Evolutionary conservation across 108 stramenopile species (phyloP), one percentile per base, ranked within the genome.

Genomic region (Conticribra guillardii): DNA sequence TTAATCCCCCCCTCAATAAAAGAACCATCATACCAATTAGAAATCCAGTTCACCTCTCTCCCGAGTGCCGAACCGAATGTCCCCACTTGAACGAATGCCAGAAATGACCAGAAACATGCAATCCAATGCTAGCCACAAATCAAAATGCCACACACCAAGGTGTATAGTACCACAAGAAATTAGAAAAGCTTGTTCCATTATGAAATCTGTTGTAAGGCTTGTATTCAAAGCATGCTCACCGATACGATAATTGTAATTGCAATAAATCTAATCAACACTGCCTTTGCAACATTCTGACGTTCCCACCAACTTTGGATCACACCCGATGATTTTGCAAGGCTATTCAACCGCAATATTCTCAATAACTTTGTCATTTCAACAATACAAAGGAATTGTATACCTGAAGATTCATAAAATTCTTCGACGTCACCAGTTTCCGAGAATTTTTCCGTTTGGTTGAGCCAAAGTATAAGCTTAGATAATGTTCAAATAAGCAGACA

Each of bases 11-110:
- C 74, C n/a, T 65, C 62, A 37, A 67, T 54, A 50, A 58, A 66
- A 2, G 30, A 49, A 3, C 41, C 19, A 37, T 69, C 60, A 27
- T 75, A 78, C 77, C 77, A 85, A 2, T 58, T 55, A 21, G 31
- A 14, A 14, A 85, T 85, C 84, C 84, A 85, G 53, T 82, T 85
- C 41, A 73, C 68, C 71, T 19, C 57, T 59, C 62, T 67, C 70
- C 19, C 31, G 73, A 64, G 67, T 45, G 62, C 68, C 70, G 68
- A 67, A 65, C 52, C 64, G 19, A 65, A 65, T 22, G 71, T 54
- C 8, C 22, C 57, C 14, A 65, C 28, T 68, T 54, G 46, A 11
- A 62, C 28, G 28, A 73, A 54, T 19, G 65, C 69, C 8, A 73
- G 24, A 18, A 73, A 74, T 26, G 55, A 54, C 73, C 73, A 74